These are phyloP conservation scores for Neoboletus magnificus DNA, from an alignment of 768 basidiomycete genomes.

Conservation along the genomic window DNA sequence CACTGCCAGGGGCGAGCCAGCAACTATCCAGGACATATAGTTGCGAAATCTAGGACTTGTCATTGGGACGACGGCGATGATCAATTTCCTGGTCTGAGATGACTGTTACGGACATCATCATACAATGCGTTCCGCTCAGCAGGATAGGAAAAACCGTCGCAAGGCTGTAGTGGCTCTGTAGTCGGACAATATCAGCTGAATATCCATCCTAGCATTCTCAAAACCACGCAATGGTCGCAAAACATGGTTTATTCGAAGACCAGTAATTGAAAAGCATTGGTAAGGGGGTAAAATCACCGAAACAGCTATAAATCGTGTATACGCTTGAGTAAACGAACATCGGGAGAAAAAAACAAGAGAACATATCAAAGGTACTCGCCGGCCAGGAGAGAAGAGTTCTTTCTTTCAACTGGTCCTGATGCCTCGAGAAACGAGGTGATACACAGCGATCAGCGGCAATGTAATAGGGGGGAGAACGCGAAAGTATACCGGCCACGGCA, in stretches of 20 bases:
- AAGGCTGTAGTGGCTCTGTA: not conserved
- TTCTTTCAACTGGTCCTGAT: constrained; percentile 22
- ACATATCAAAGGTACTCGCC: constrained; percentile 21
- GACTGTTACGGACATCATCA: not conserved
- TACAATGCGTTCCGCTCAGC: not conserved
- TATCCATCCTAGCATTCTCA: not conserved
- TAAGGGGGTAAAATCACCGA: constrained; percentile 5
- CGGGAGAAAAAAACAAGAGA: not conserved
- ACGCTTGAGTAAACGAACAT: constrained; percentile 21
- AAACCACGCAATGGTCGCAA: constrained; percentile 7
- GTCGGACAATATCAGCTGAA: not conserved
- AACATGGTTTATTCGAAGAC: constrained; percentile 17
- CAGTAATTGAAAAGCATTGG: constrained; percentile 21
- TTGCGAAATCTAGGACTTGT: not conserved
- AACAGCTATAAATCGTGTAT: constrained; percentile 21
- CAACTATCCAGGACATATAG: not conserved
- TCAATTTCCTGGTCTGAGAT: not conserved
- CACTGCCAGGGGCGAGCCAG: too few species aligned
- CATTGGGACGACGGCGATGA: not conserved
- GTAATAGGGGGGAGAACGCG: constrained; percentile 10
- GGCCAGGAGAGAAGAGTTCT: constrained; percentile 19
- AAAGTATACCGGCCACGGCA: constrained; percentile 20
- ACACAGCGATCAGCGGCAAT: constrained; percentile 21
- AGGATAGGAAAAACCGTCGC: too few species aligned
- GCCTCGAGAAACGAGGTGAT: constrained; percentile 22